phyloP scores from a whole-genome alignment of 331 rosid species.

The Arachis monticola region DNA sequence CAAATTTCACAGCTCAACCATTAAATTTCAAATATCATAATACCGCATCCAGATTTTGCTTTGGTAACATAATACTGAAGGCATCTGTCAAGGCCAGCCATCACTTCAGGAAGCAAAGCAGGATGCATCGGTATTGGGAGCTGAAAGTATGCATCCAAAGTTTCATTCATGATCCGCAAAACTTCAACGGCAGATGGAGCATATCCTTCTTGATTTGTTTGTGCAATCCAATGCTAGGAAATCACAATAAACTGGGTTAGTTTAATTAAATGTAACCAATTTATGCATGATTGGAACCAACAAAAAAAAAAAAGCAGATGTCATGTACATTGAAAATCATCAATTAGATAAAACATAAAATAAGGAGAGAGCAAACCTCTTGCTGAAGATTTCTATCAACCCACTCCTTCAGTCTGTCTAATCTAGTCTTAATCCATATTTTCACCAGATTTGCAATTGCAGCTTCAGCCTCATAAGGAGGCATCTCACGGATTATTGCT shows the following conservation, averaged over 20 bases:
- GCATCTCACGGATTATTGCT: conserved; percentile 95
- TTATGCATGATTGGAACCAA: background rate
- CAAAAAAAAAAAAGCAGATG: too few relatives aligned
- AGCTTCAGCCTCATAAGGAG: conserved; percentile 93
- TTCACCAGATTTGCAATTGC: conserved; percentile 74
- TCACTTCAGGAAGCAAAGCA: conserved; percentile 90
- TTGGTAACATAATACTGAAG: conserved; percentile 81
- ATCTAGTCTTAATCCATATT: conserved; percentile 83
- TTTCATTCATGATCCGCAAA: conserved; percentile 82
- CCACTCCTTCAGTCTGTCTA: conserved; percentile 89
- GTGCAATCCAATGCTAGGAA: conserved; percentile 78
- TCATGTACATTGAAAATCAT: conserved; percentile 28
- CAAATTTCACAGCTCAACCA: conserved; percentile 29
- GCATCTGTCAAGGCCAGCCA: conserved; percentile 90
- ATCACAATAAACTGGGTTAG: conserved; percentile 48
- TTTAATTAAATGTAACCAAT: conserved; percentile 33
- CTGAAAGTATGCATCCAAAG: conserved; percentile 90
- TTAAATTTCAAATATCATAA: conserved; percentile 30
- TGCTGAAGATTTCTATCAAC: conserved; percentile 86
- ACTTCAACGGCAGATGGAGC: conserved; percentile 97
- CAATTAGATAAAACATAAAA: conserved; percentile 13
- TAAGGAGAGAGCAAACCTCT: conserved; percentile 70
- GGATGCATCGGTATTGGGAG: conserved; percentile 99
- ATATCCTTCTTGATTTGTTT: conserved; percentile 72
- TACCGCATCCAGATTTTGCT: conserved; percentile 97